Evolutionary conservation across 2,329 filamentous ascomycete species (phyloP).

Genomic region (Fusarium austroafricanum): DNA sequence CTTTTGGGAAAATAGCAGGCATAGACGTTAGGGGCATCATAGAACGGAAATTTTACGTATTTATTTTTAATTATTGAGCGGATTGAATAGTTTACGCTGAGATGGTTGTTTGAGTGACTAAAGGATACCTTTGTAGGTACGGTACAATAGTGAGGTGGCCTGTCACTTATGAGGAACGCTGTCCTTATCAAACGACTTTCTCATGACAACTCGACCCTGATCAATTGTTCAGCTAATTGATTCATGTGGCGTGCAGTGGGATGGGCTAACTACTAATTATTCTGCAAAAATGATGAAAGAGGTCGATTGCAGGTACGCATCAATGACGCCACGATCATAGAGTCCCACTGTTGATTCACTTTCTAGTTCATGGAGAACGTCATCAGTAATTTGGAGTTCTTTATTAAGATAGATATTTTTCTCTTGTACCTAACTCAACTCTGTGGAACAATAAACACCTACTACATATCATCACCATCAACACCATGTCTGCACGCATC

Average conservation of each 20-base stretch:
- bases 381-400: conserved; percentile 6
- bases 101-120: background rate
- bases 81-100: background rate
- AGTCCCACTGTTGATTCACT: conserved; percentile 25
- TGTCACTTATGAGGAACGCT: too few relatives aligned
- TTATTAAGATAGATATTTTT: background rate
- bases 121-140: background rate
- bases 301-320: conserved; percentile 33
- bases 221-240: accelerated
- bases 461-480: background rate
- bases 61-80: conserved; percentile 32
- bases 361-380: conserved; percentile 13
- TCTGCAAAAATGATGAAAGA: conserved; percentile 29
- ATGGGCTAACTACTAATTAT: background rate
- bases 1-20: conserved; percentile 28
- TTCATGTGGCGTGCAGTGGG: background rate
- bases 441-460: background rate
- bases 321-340: conserved; percentile 41
- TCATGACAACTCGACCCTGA: background rate
- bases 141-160: too few relatives aligned
- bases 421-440: background rate
- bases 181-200: background rate
- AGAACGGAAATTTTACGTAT: conserved; percentile 37
- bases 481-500: conserved; percentile 33
- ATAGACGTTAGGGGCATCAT: conserved; percentile 39